phyloP scores from a whole-genome alignment of 2,329 filamentous ascomycete genomes.

The Penicillium vulpinum region DNA sequence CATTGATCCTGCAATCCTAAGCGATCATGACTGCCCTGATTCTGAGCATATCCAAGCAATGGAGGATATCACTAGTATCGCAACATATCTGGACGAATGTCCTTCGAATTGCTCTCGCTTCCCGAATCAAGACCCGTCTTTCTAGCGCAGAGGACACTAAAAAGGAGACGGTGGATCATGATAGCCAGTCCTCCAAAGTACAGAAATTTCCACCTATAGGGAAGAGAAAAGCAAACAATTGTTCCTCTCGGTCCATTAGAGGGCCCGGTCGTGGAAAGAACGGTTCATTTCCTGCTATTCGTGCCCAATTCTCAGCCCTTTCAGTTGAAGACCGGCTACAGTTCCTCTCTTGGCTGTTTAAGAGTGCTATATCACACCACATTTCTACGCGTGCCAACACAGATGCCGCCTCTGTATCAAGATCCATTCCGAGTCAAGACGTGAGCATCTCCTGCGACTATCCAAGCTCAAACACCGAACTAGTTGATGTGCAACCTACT shows the following conservation, averaged over 20 bases:
- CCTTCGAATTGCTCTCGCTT: neutral
- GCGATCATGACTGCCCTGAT: neutral
- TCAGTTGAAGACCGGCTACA: conserved; percentile 1
- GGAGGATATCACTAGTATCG: neutral
- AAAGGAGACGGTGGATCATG: neutral
- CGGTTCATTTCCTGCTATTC: neutral
- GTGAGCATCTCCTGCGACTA: neutral
- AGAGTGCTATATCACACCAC: neutral
- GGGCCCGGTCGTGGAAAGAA: neutral
- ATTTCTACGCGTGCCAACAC: neutral
- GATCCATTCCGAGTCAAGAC: neutral
- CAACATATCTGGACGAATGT: neutral
- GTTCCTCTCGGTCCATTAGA: neutral
- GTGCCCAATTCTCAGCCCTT: conserved; percentile 7
- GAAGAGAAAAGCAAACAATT: neutral
- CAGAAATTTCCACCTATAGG: neutral
- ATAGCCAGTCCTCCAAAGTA: neutral
- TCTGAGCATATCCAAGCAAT: neutral
- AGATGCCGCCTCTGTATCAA: neutral
- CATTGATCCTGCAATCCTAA: conserved; percentile 4
- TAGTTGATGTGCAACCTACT: neutral
- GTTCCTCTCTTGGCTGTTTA: conserved; percentile 1
- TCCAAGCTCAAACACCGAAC: neutral
- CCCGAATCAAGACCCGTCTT: neutral
- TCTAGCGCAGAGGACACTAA: neutral